Evolutionary conservation across 2,329 filamentous ascomycete genomes (phyloP), one percentile per base, ranked within the genome.

Genomic region (Zymoseptoria crescenta): DNA sequence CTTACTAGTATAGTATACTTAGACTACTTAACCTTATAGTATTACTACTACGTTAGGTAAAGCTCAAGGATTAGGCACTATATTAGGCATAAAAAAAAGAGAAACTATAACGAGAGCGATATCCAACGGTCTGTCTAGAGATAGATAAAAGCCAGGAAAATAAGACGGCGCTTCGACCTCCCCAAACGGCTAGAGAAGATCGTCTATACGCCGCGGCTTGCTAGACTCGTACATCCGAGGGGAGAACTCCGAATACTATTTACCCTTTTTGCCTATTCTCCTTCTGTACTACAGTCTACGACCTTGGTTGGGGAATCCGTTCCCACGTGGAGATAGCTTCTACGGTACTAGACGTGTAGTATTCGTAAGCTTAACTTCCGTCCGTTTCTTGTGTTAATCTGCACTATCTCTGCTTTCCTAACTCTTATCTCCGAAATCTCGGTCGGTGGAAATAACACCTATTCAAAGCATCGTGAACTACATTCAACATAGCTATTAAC

Each of bases 401-500:
- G 4, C 35, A 16, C 13, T 13, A 16, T 45, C 24, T 45, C 35
- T 6, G 10, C n/a, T n/a, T 45, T n/a, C 16, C n/a, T 6, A 13
- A 7, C 35, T 1, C 3, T 45, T 13, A 45, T 45, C 16, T 16
- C 10, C 29, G 5, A 7, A 45, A 1, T n/a, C 35, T 13, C 35
- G 35, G 16, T 41, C 16, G 35, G 16, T 16, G 35, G 9, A 29
- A n/a, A n/a, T n/a, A n/a, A n/a, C n/a, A n/a, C 24, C 29, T 8
- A 30, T 30, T 45, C 13, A 45, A 30, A 16, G n/a, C 35, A 45
- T 5, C 35, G 13, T 45, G 35, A 45, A 1, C 35, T 1, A 13
- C 16, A n/a, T 45, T 16, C 35, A 16, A 5, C 13, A 45, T 45
- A 13, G 60, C 56, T 21, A 62, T 49, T 20, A 57, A 58, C 24